Evolutionary conservation across 2,329 filamentous ascomycete species (phyloP), one percentile per base, ranked within the genome.

Genomic region (Aspergillus aculeatinus): DNA sequence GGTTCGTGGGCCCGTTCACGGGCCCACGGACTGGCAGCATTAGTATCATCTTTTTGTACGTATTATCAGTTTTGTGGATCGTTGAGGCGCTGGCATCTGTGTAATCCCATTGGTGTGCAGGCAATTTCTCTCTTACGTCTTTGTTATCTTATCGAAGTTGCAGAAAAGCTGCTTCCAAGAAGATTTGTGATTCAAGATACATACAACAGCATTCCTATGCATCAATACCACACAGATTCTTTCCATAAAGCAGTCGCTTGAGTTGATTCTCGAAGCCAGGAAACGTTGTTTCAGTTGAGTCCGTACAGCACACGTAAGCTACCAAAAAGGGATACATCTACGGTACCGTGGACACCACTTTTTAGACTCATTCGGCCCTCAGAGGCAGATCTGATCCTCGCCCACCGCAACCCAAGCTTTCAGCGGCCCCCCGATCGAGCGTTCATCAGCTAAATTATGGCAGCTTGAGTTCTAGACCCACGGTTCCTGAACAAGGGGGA

Each of bases 401-500:
- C 47, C 48, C 53, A n/a, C 33, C 53, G 42, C 54, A 57, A 60
- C 52, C 56, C 49, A 47, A 47, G 25, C 48, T 51, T 49, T 23
- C 51, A 42, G 25, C 48, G 19, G 19, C 60, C 31, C 42, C 55
- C 47, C 11, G 57, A 53, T 57, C 53, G 42, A 19, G 42, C n/a
- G 42, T 57, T 51, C 55, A 51, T 57, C 64, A 67, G 58, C 57
- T 57, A 55, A 60, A 31, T 21, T 47, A 55, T 48, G 53, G 48
- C 58, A 60, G 52, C 27, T 61, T 50, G 48, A 60, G 65, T 66
- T 72, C 71, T 73, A 72, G 71, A 72, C 70, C 70, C 48, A 33
- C 51, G 58, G 60, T 62, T 52, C 56, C 63, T 60, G 51, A 59
- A 61, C 53, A 58, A 65, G 62, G 59, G 52, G 57, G 63, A 58